phyloP scores from a whole-genome alignment of 768 basidiomycete genomes.

The Kwoniella sp. region DNA sequence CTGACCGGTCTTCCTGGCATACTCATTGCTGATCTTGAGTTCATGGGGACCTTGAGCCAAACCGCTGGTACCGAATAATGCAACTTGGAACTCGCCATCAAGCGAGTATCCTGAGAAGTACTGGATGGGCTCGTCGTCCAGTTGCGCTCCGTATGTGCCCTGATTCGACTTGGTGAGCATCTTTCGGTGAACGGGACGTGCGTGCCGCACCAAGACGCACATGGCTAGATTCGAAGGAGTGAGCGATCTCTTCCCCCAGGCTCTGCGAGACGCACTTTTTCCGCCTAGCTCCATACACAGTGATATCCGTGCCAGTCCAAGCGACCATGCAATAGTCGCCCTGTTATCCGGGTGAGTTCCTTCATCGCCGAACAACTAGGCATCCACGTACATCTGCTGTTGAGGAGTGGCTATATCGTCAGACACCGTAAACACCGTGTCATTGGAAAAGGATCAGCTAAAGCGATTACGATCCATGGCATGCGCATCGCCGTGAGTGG shows the following conservation, averaged over 20 bases:
- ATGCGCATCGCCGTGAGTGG: too few species aligned
- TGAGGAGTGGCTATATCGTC: conserved; percentile 25
- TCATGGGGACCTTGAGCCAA: conserved; percentile 32
- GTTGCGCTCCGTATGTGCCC: conserved; percentile 34
- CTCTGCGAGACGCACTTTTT: conserved; percentile 25
- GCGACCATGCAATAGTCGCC: conserved; percentile 32
- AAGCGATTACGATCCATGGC: too few species aligned
- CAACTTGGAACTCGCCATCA: conserved; percentile 20
- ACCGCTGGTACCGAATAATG: conserved; percentile 32
- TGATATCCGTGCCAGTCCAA: conserved; percentile 38
- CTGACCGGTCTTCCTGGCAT: conserved; percentile 22
- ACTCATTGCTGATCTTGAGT: conserved; percentile 36
- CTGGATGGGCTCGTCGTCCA: conserved; percentile 19
- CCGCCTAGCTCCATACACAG: conserved; percentile 33
- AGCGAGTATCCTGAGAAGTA: conserved; percentile 35
- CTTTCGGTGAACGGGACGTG: neutral
- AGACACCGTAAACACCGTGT: too few species aligned
- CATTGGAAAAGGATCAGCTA: too few species aligned
- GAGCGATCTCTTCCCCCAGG: neutral
- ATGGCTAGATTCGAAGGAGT: conserved; percentile 11
- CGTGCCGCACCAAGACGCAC: neutral
- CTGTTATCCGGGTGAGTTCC: too few species aligned
- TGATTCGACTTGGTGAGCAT: neutral
- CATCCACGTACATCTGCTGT: conserved; percentile 19
- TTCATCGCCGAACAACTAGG: neutral